phyloP scores from a whole-genome alignment of 2,329 filamentous ascomycete species.

The Mariannaea elegans region DNA sequence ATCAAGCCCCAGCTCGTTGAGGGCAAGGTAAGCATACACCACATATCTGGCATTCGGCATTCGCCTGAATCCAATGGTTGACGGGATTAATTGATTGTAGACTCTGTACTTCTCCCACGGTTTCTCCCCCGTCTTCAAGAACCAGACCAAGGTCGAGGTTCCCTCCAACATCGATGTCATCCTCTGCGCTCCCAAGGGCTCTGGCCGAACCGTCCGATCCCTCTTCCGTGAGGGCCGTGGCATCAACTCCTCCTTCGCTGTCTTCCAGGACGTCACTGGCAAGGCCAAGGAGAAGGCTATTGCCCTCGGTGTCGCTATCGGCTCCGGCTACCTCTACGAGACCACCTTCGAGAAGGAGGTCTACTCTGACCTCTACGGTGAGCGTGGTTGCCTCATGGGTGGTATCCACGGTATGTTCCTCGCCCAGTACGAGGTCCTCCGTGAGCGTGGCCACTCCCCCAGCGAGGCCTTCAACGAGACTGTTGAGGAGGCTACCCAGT shows the following conservation, averaged over 20 bases:
- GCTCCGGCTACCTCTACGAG: slow-evolving; percentile 99
- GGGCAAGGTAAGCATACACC: slow-evolving; percentile 80
- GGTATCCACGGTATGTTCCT: slow-evolving; percentile 99
- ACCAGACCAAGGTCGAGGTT: slow-evolving; percentile 98
- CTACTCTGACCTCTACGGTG: slow-evolving; percentile 99
- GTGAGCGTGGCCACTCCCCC: slow-evolving; percentile 96
- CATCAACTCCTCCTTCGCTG: slow-evolving; percentile 99
- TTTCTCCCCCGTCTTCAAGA: slow-evolving; percentile 99
- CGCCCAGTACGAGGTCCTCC: slow-evolving; percentile 99
- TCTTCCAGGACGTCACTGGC: slow-evolving; percentile 98
- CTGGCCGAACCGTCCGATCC: slow-evolving; percentile 96
- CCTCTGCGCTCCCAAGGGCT: slow-evolving; percentile 98
- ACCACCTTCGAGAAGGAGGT: slow-evolving; percentile 99
- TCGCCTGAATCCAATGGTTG: slow-evolving; percentile 24
- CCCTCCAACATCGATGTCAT: slow-evolving; percentile 97
- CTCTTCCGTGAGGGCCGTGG: slow-evolving; percentile 99
- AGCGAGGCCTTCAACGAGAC: slow-evolving; percentile 99
- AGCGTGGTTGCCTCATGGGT: slow-evolving; percentile 99
- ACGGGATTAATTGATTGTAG: slow-evolving; percentile 54
- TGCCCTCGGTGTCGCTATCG: slow-evolving; percentile 95
- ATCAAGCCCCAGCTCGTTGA: slow-evolving; percentile 99
- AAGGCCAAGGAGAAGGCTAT: slow-evolving; percentile 98
- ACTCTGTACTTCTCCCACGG: slow-evolving; percentile 99
- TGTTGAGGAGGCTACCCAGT: slow-evolving; percentile 99
- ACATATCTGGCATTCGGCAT: not conserved